Evolutionary conservation across 2,329 filamentous ascomycete genomes (phyloP).

Genomic region (Diaporthe capsici): DNA sequence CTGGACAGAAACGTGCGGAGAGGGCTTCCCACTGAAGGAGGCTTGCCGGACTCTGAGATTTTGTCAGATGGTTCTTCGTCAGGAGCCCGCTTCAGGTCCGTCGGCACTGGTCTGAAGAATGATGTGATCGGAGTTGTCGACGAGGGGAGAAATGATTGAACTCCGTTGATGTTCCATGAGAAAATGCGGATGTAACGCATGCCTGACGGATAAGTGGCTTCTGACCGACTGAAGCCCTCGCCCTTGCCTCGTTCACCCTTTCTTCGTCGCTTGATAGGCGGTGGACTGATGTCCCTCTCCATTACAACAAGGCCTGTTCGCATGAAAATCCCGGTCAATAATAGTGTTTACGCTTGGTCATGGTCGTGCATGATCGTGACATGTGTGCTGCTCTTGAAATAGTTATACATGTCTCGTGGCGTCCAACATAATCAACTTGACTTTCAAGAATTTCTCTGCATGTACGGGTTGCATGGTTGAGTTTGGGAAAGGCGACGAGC

Average conservation of each 20-base stretch:
- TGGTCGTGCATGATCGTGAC: neutral
- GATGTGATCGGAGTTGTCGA: constrained; percentile 44
- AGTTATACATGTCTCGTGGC: too few species aligned
- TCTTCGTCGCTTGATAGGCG: constrained; percentile 34
- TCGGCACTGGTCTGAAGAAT: constrained; percentile 44
- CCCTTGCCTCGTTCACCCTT: neutral
- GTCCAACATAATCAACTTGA: neutral
- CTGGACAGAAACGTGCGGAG: constrained; percentile 45
- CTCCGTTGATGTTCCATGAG: constrained; percentile 49
- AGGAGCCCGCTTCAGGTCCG: neutral
- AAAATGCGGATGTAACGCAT: constrained; percentile 44
- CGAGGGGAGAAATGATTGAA: constrained; percentile 44
- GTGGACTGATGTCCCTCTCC: constrained; percentile 36
- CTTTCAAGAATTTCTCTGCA: neutral
- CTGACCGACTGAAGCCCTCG: neutral
- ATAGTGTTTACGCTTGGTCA: neutral
- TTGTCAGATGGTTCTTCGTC: neutral
- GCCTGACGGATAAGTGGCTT: neutral
- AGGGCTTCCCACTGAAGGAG: neutral
- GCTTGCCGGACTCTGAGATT: neutral
- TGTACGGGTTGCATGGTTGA: neutral
- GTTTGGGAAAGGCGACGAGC: neutral
- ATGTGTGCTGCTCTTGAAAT: neutral
- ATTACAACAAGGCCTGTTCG: neutral
- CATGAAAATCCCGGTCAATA: neutral